phyloP scores from a whole-genome alignment of 2,329 filamentous ascomycete species.

The Helicocarpus griseus region DNA sequence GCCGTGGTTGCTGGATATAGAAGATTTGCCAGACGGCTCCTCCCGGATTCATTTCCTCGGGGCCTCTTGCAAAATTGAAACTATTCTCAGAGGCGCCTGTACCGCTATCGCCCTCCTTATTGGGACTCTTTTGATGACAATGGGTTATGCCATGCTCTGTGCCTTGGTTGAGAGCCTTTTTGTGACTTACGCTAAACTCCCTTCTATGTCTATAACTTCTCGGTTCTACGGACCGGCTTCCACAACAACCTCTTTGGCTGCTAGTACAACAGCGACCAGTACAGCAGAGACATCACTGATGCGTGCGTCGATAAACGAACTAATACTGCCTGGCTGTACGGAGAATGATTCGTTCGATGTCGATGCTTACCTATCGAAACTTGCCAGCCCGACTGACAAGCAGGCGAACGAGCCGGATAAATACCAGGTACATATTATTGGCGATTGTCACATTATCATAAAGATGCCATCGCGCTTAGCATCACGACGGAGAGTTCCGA shows the following conservation, averaged over 20 bases:
- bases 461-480: slow-evolving; percentile 38
- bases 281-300: slow-evolving; percentile 18
- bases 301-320: slow-evolving; percentile 14
- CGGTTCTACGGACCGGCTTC: background rate
- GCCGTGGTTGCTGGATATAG: background rate
- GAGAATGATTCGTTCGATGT: slow-evolving; percentile 14
- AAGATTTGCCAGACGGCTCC: background rate
- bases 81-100: background rate
- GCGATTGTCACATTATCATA: slow-evolving; percentile 44
- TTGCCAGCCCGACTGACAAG: slow-evolving; percentile 16
- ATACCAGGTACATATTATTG: slow-evolving; percentile 46
- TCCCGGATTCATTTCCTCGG: background rate
- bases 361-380: slow-evolving; percentile 18
- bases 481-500: slow-evolving; percentile 35
- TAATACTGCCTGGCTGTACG: slow-evolving; percentile 12
- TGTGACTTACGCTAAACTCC: background rate
- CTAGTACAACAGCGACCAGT: slow-evolving; percentile 12
- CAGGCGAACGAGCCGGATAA: slow-evolving; percentile 24
- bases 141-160: background rate
- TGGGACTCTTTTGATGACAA: background rate
- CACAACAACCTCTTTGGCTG: background rate
- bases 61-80: too few relatives aligned
- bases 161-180: background rate
- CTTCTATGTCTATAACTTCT: background rate
- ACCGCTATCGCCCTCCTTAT: background rate